Percentiles rank a stretch among this genome's conserved stretches.
These are phyloP conservation scores for Sporothrix luriei DNA, from an alignment of 2,329 filamentous ascomycete species.

Conservation along the genomic window DNA sequence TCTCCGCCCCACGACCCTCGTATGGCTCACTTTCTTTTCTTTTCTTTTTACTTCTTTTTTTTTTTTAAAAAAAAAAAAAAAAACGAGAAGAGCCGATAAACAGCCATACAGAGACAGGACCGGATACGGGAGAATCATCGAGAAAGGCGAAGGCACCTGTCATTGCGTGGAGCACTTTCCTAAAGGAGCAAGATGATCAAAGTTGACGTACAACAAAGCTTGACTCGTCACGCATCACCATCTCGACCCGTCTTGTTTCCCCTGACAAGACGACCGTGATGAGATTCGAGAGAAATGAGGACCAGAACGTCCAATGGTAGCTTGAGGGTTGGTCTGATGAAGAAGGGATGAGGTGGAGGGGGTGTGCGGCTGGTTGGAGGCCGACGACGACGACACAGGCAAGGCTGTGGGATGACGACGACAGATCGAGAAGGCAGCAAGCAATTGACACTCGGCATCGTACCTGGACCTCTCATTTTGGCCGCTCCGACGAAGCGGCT, in stretches of 20 bases:
- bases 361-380: slow-evolving; percentile 2
- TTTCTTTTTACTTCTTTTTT: neutral
- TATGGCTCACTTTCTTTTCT: neutral
- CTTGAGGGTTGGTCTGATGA: slow-evolving; percentile 9
- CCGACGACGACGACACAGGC: neutral
- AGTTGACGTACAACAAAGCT: neutral
- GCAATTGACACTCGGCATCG: slow-evolving; percentile 18
- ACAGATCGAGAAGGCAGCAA: slow-evolving; percentile 24
- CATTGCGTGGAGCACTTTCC: neutral
- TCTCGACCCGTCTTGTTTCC: slow-evolving; percentile 5
- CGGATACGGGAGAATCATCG: neutral
- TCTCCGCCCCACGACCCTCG: neutral
- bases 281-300: neutral
- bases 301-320: neutral
- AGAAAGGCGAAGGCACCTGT: neutral
- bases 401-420: slow-evolving; percentile 26
- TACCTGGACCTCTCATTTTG: slow-evolving; percentile 12
- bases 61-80: neutral
- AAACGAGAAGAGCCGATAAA: neutral
- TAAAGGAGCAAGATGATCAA: neutral
- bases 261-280: slow-evolving; percentile 3
- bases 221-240: slow-evolving; percentile 1
- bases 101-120: neutral
- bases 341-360: slow-evolving; percentile 8
- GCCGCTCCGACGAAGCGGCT: slow-evolving; percentile 20